Base-by-base conservation (phyloP, 2,329 filamentous ascomycete species). In the Fusarium tupiense region DNA sequence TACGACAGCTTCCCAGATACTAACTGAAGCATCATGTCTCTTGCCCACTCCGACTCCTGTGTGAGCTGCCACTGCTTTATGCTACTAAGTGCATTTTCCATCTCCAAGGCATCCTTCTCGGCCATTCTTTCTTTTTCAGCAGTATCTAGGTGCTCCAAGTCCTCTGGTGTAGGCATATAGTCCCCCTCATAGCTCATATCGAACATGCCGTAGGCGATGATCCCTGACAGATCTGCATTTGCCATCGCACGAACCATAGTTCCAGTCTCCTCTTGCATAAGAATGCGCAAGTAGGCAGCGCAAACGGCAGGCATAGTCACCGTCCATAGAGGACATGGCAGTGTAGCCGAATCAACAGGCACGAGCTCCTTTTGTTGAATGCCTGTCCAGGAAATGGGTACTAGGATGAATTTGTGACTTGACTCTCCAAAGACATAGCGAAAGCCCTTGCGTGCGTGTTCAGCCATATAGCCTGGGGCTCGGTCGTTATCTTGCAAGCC, bases 271-370 rank as follows among this genome's bases (percentile, higher is more conserved):
- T 4, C 8, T 47, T 0, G 24, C 24, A 11, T 47, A 6, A 47
- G 2, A 4, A 49, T 31, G 4, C 46, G 26, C 26, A 49, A 22
- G 20, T 49, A 49, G 0, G 46, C 26, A 3, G 46, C 46, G 46
- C 46, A 49, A 31, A 49, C 0, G 0, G 26, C 9, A 49, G 46
- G 46, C 0, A 31, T 3, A 12, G 9, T 14, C 0, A 49, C 13
- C 0, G 46, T 49, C 46, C 26, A 31, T 31, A 49, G 2, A 22
- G 20, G 13, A 8, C 46, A 49, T 6, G 46, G 46, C 10, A 49
- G 20, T 3, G 26, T 12, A 2, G 26, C 13, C 0, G 9, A 49
- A 11, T 49, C 4, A 12, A 31, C 4, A 17, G 26, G 0, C 6
- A 31, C 6, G 6, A 49, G 20, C 46, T 49, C 46, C 14, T 49